Evolutionary conservation across 2,329 filamentous ascomycete genomes (phyloP), one percentile per base, ranked within the genome.

Genomic region (Cercospora sesami): DNA sequence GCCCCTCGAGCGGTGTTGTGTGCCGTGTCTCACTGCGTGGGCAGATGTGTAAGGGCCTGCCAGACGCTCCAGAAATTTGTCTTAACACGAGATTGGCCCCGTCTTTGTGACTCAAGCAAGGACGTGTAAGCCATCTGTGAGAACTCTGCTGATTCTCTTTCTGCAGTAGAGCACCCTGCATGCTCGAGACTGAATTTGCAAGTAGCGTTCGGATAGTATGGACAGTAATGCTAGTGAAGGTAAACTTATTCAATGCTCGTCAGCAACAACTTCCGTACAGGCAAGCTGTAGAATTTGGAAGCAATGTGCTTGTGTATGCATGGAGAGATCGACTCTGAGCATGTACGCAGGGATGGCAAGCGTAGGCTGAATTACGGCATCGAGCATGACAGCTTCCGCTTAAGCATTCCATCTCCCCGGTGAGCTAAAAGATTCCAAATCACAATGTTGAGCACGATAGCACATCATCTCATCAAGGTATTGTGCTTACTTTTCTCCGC

Each of bases 381-480:
- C 48, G 26, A 55, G 12, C 45, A 51, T 51, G 45, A 51, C 18
- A 51, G 45, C 45, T 51, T 51, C 45, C 45, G 45, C 45, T 51
- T 23, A 51, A 60, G 58, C 58, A 60, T 60, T 59, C 58, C 33
- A 39, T 36, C 31, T 60, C 33, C 57, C 33, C 57, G 26, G 28
- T 36, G 26, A 33, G 28, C 45, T 23, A 51, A 58, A 58, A 33
- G 14, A 58, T 58, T 58, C 53, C 53, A 58, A 58, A 58, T 58
- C 30, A 33, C 12, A n/a, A 28, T 58, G 45, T 30, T n/a, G 26
- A 58, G 28, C 53, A 58, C 30, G 26, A 58, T 58, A 51, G 45
- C 45, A 51, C 45, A 51, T 51, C 45, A 26, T 51, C 18, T 23
- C 45, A 51, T 51, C 45, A 26, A 51, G 45, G 45, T 51, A 21